These are phyloP conservation scores for Irpex lacteus DNA, from an alignment of 1,284 basidiomycete species.

Conservation along the genomic window DNA sequence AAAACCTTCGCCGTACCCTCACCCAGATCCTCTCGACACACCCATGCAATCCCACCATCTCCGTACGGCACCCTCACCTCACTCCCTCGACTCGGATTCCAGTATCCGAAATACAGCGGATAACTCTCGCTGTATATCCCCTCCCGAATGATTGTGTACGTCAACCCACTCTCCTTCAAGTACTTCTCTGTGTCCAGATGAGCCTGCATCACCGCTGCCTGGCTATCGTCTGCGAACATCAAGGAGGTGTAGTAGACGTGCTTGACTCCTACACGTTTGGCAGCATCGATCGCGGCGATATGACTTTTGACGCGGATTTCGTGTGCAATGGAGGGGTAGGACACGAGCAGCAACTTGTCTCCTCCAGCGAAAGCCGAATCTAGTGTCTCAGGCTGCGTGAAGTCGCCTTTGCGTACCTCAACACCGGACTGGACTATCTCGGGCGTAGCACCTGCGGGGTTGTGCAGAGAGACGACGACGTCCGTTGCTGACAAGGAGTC, in stretches of 20 bases:
- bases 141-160: slow-evolving; percentile 36
- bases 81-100: slow-evolving; percentile 18
- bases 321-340: slow-evolving; percentile 35
- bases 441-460: slow-evolving; percentile 28
- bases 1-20: slow-evolving; percentile 33
- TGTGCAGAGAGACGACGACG: slow-evolving; percentile 32
- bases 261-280: not conserved
- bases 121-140: slow-evolving; percentile 39
- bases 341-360: slow-evolving; percentile 36
- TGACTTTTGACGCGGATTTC: slow-evolving; percentile 31
- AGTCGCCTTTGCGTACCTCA: slow-evolving; percentile 32
- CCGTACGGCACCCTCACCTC: slow-evolving; percentile 26
- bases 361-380: slow-evolving; percentile 32
- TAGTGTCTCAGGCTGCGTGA: slow-evolving; percentile 29
- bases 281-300: slow-evolving; percentile 36
- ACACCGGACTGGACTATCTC: slow-evolving; percentile 24
- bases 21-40: slow-evolving; percentile 29
- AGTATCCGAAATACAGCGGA: slow-evolving; percentile 34
- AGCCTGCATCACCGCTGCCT: slow-evolving; percentile 34
- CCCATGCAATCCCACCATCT: slow-evolving; percentile 33
- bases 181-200: slow-evolving; percentile 36
- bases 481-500: slow-evolving; percentile 21
- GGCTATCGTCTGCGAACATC: slow-evolving; percentile 31
- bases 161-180: slow-evolving; percentile 33
- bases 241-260: slow-evolving; percentile 38